Base-by-base conservation (phyloP, 2,329 filamentous ascomycete species). In the Raffaelea deltoideospora region DNA sequence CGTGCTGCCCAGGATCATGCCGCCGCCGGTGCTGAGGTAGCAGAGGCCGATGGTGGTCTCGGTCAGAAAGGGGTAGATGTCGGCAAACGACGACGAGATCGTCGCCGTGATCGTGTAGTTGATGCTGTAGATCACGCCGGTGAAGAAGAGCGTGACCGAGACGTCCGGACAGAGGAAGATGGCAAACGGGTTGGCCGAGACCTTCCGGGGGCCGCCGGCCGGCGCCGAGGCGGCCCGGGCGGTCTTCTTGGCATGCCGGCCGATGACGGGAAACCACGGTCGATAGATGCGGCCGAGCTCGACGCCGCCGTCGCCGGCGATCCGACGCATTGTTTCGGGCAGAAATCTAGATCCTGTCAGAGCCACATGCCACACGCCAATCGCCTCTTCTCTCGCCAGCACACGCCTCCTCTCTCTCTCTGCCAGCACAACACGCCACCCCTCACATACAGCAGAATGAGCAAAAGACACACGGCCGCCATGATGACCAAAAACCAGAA, bases 391-490 rank as follows among this genome's bases (percentile, higher is more conserved):
- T 8, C 8, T 26, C 23, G 23, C 13, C 23, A 26, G 23, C 13
- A 26, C 23, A 13, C 23, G n/a, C n/a, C n/a, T n/a, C n/a, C n/a
- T n/a, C n/a, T n/a, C n/a, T n/a, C n/a, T n/a, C n/a, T n/a, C n/a
- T n/a, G n/a, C n/a, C n/a, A n/a, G n/a, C n/a, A n/a, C n/a, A n/a
- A n/a, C n/a, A n/a, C n/a, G n/a, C n/a, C 7, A 3, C 14, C 6
- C 10, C 11, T 8, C 5, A 74, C 67, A 45, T 78, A 75, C 5
- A 74, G 54, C 3, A 76, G 47, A 3, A 43, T 27, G 6, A 41
- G 23, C 11, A 40, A 3, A 14, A 41, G 26, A 10, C 41, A 43
- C 3, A 43, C 29, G 1, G 30, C 39, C 5, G 41, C 39, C 33
- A 39, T 33, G 27, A 43, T 40, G 9, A 40, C 37, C 14, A 42